Percentiles rank a stretch among this genome's conserved stretches.
Conservation (phyloP, 1,139 yeast genomes). For the Geotrichum phurueaensis region DNA sequence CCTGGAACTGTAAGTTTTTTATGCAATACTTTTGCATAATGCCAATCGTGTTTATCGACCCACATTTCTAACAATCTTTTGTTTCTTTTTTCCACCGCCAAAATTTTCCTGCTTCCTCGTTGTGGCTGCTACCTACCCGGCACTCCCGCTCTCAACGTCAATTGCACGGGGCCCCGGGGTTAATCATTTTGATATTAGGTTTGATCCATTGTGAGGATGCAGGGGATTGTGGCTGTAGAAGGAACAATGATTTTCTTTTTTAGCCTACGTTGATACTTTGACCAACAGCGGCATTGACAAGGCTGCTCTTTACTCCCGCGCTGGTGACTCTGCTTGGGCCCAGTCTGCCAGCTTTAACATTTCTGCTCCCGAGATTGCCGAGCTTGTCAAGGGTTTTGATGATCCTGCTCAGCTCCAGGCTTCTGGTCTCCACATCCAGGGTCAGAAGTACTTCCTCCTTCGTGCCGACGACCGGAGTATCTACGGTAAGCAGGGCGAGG, state of each 20-base stretch:
- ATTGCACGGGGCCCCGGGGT: not conserved
- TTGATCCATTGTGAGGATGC: not conserved
- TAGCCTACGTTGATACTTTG: conserved; percentile 92
- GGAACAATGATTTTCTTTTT: conserved; percentile 5
- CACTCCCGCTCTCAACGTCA: not conserved
- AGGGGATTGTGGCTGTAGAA: not conserved
- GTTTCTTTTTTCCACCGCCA: not conserved
- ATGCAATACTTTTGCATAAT: not conserved
- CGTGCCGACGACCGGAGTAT: conserved; percentile 90
- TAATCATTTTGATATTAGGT: not conserved
- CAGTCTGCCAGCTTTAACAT: conserved; percentile 61
- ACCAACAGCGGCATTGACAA: conserved; percentile 79
- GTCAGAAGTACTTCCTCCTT: conserved; percentile 80
- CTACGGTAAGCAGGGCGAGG: conserved; percentile 84
- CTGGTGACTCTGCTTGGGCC: conserved; percentile 96
- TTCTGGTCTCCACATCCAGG: conserved; percentile 76
- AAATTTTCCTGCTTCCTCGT: not conserved
- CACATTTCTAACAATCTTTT: not conserved
- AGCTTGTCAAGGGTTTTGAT: conserved; percentile 72
- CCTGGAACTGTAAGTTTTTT: conserved; percentile 17
- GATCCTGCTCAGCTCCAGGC: conserved; percentile 76
- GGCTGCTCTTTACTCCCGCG: conserved; percentile 89
- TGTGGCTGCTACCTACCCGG: conserved; percentile 11
- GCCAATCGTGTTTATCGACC: not conserved
- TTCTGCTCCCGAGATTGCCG: conserved; percentile 62